phyloP scores from a whole-genome alignment of 2,329 filamentous ascomycete species.

The Fusarium denticulatum region DNA sequence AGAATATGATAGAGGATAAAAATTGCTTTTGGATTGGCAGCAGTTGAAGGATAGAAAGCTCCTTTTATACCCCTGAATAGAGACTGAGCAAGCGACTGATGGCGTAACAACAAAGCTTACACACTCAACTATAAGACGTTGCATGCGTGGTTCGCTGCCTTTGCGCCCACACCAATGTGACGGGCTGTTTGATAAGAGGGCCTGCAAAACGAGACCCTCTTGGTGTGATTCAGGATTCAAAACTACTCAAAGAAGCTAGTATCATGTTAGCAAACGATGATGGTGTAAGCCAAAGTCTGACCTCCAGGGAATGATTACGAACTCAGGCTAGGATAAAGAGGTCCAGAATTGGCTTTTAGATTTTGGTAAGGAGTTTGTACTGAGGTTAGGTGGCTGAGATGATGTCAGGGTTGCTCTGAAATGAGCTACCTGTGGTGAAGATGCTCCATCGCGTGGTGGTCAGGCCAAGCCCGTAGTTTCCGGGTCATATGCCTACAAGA shows the following conservation, averaged over 20 bases:
- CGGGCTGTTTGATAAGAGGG: not conserved
- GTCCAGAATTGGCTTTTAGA: not conserved
- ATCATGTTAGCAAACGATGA: conserved; percentile 8
- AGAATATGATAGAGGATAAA: not conserved
- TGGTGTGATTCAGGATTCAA: not conserved
- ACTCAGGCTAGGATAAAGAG: not conserved
- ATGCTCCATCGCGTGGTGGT: conserved; percentile 6
- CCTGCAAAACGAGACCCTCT: not conserved
- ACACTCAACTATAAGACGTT: not conserved
- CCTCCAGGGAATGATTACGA: not conserved
- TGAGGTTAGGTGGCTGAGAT: not conserved
- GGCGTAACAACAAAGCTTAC: conserved; percentile 5
- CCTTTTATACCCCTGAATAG: conserved; percentile 17
- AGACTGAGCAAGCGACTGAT: conserved; percentile 1
- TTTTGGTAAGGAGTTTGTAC: not conserved
- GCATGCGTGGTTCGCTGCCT: not conserved
- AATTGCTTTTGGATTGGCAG: not conserved
- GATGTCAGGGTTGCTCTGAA: conserved; percentile 4
- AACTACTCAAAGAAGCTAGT: conserved; percentile 18
- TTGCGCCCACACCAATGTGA: not conserved
- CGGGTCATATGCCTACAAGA: not conserved
- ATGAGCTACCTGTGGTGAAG: not conserved
- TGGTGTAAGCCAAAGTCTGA: conserved; percentile 29
- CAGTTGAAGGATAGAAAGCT: not conserved
- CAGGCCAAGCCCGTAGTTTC: not conserved